phyloP scores from a whole-genome alignment of 2,329 filamentous ascomycete species.

The Fusarium compactum region DNA sequence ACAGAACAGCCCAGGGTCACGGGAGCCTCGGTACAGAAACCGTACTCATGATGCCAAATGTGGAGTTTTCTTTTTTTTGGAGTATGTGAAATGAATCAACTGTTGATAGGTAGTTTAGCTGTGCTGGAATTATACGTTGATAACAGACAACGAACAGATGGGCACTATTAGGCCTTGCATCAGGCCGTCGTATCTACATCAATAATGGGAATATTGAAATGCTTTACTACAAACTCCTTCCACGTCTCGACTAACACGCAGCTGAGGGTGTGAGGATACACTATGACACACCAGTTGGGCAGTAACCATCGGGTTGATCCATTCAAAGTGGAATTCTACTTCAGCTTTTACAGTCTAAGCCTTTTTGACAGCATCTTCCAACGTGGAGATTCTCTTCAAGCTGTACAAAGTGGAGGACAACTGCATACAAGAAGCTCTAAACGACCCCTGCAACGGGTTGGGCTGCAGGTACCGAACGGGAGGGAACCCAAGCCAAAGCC shows the following conservation, averaged over 20 bases:
- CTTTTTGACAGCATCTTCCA: conserved; percentile 17
- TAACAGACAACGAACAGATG: conserved; percentile 16
- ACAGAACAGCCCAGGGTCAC: conserved; percentile 16
- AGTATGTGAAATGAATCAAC: conserved; percentile 17
- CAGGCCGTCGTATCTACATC: conserved; percentile 12
- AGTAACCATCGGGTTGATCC: conserved; percentile 7
- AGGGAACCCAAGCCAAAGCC: conserved; percentile 43
- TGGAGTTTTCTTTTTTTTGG: background rate
- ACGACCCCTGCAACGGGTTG: conserved; percentile 37
- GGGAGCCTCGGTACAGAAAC: conserved; percentile 27
- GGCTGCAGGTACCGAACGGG: conserved; percentile 43
- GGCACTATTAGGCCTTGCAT: conserved; percentile 8
- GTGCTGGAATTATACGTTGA: background rate
- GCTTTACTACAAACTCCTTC: background rate
- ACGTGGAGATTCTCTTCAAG: conserved; percentile 18
- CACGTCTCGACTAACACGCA: conserved; percentile 6
- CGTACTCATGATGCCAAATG: conserved; percentile 22
- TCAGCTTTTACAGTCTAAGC: conserved; percentile 13
- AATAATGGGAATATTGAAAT: conserved; percentile 4
- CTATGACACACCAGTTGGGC: conserved; percentile 18
- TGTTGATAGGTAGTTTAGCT: background rate
- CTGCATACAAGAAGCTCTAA: conserved; percentile 17
- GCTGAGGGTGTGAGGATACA: conserved; percentile 22
- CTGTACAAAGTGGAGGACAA: conserved; percentile 30
- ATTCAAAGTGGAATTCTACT: conserved; percentile 22